phyloP scores from a whole-genome alignment of 2,329 filamentous ascomycete species.

The Penicillium sp. region DNA sequence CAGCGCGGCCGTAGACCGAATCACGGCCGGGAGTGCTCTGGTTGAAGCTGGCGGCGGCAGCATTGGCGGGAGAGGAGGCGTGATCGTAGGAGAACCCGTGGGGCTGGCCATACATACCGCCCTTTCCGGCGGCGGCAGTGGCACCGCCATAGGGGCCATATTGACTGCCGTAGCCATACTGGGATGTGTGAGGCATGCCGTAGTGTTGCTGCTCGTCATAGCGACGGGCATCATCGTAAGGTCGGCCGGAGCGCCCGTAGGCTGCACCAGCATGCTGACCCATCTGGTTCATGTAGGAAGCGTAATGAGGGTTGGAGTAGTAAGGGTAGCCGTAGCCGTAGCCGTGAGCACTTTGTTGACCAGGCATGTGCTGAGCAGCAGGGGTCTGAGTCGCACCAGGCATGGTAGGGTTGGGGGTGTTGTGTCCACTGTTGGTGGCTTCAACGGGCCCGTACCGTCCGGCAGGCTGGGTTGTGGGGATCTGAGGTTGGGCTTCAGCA shows the following conservation, averaged over 20 bases:
- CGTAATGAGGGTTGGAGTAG: constrained; percentile 58
- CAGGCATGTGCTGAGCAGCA: constrained; percentile 48
- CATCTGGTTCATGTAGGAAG: constrained; percentile 55
- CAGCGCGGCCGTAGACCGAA: constrained; percentile 55
- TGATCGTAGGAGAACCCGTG: constrained; percentile 61
- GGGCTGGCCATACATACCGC: constrained; percentile 58
- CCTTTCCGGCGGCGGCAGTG: constrained; percentile 32
- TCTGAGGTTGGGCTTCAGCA: constrained; percentile 53
- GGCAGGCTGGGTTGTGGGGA: constrained; percentile 66
- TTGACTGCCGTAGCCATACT: constrained; percentile 51
- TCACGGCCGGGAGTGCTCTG: constrained; percentile 45
- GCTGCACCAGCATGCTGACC: constrained; percentile 34
- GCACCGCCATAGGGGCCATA: constrained; percentile 47
- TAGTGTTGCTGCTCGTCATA: constrained; percentile 41
- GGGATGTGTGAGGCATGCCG: constrained; percentile 40
- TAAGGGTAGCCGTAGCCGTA: constrained; percentile 59
- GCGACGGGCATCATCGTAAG: constrained; percentile 46
- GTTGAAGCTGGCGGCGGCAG: constrained; percentile 38
- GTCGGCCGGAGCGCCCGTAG: constrained; percentile 45
- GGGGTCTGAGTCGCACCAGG: constrained; percentile 52
- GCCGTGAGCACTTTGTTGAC: constrained; percentile 47
- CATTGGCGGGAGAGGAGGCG: constrained; percentile 58
- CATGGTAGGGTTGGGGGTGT: constrained; percentile 75
- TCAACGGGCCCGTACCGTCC: constrained; percentile 61
- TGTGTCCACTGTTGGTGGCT: constrained; percentile 83